A percentile compares a stretch with the other conserved stretches of the same genome.
These are phyloP conservation scores for Erodium maritimum DNA, from an alignment of 345 rosid species.

Conservation along the genomic window DNA sequence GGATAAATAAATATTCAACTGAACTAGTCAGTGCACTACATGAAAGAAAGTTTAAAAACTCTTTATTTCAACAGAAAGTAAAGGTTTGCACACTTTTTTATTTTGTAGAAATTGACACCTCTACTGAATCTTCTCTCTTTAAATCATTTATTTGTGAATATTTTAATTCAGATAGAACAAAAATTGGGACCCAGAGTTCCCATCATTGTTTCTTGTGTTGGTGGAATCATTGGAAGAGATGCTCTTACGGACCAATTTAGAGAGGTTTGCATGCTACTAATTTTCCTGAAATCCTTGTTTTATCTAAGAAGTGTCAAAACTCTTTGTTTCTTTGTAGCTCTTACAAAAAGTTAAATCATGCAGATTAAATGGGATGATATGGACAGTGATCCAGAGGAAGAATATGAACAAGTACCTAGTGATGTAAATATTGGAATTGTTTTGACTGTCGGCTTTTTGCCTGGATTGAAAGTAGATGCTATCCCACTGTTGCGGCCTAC, in stretches of 20 bases:
- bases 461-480: constrained; percentile 70
- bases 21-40: too few species aligned
- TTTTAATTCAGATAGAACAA: constrained; percentile 22
- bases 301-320: neutral
- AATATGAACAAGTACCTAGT: neutral
- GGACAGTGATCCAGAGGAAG: neutral
- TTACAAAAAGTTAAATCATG: neutral
- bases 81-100: too few species aligned
- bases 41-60: too few species aligned
- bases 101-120: too few species aligned
- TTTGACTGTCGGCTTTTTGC: constrained; percentile 66
- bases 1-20: too few species aligned
- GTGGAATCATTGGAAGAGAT: constrained; percentile 50
- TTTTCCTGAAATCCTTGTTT: neutral
- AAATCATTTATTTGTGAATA: neutral
- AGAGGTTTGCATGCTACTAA: constrained; percentile 40
- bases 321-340: too few species aligned
- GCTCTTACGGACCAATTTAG: constrained; percentile 26
- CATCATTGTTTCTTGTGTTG: constrained; percentile 22
- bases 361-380: constrained; percentile 29
- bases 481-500: constrained; percentile 28
- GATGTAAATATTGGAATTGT: constrained; percentile 24
- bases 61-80: too few species aligned
- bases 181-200: constrained; percentile 38
- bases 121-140: too few species aligned